phyloP scores from a whole-genome alignment of 2,329 filamentous ascomycete species.

The Aspergillus versicolor region DNA sequence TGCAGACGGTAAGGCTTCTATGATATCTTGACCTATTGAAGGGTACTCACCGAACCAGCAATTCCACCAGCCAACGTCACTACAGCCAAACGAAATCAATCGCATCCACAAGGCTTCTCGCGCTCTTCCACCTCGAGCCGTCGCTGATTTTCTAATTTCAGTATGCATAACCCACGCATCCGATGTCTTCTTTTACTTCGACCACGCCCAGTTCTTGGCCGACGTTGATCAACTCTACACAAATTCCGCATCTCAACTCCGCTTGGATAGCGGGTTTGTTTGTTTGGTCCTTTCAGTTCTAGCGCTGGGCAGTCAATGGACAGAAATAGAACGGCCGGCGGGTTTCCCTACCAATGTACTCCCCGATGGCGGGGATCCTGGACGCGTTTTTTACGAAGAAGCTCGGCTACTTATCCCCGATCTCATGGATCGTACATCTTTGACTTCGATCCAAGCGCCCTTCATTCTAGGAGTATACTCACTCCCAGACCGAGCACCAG shows the following conservation, averaged over 20 bases:
- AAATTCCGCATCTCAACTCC: conserved; percentile 7
- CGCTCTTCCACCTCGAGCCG: conserved; percentile 16
- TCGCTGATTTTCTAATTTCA: conserved; percentile 18
- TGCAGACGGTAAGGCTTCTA: conserved; percentile 14
- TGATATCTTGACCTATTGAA: too few species aligned
- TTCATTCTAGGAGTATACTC: conserved; percentile 38
- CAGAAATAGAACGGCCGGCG: conserved; percentile 27
- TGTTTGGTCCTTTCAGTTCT: conserved; percentile 18
- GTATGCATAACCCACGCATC: conserved; percentile 21
- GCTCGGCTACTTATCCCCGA: conserved; percentile 33
- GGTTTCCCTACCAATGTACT: neutral
- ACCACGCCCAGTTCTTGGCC: conserved; percentile 14
- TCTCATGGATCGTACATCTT: conserved; percentile 30
- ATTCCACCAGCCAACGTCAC: conserved; percentile 5
- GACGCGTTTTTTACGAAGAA: conserved; percentile 31
- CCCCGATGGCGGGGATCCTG: conserved; percentile 23
- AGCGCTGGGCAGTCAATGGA: conserved; percentile 38
- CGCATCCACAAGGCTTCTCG: conserved; percentile 5
- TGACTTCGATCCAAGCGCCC: conserved; percentile 31
- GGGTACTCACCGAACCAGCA: neutral
- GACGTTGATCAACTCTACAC: conserved; percentile 19
- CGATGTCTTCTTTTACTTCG: conserved; percentile 22
- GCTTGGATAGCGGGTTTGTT: conserved; percentile 17
- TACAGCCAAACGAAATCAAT: conserved; percentile 6
- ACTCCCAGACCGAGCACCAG: conserved; percentile 35